phyloP scores from a whole-genome alignment of 768 basidiomycete genomes.

The Lactarius tabidus region DNA sequence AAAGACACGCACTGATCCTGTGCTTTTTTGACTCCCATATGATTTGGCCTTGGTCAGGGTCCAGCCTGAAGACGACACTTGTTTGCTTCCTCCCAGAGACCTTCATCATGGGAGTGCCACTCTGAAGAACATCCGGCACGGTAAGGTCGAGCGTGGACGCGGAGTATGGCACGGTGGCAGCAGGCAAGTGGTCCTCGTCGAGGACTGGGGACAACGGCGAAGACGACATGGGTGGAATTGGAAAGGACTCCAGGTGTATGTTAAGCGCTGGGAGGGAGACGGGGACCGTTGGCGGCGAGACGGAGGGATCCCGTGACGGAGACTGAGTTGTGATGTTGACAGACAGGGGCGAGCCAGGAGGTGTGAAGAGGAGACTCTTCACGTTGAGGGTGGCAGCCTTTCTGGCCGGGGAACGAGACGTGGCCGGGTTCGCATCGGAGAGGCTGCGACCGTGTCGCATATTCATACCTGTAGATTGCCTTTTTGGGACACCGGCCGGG shows the following conservation, averaged over 20 bases:
- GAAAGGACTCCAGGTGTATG: slow-evolving; percentile 3
- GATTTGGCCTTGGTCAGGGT: slow-evolving; percentile 78
- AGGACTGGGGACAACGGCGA: not conserved
- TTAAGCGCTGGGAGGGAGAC: slow-evolving; percentile 1
- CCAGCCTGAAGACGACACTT: slow-evolving; percentile 63
- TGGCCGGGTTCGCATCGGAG: slow-evolving; percentile 12
- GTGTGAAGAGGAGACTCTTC: slow-evolving; percentile 11
- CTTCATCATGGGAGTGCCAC: slow-evolving; percentile 76
- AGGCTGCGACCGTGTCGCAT: slow-evolving; percentile 9
- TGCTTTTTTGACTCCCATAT: slow-evolving; percentile 71
- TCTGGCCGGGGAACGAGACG: not conserved
- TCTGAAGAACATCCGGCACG: slow-evolving; percentile 54
- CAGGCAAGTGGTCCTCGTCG: not conserved
- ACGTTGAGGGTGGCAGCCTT: slow-evolving; percentile 3
- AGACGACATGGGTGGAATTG: not conserved
- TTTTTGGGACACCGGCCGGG: slow-evolving; percentile 14
- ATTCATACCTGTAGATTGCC: slow-evolving; percentile 10
- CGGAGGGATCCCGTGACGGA: not conserved
- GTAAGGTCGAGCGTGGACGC: slow-evolving; percentile 36
- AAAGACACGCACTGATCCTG: slow-evolving; percentile 50
- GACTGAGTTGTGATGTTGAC: not conserved
- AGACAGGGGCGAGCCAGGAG: not conserved
- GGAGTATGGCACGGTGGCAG: not conserved
- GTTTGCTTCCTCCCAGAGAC: slow-evolving; percentile 77
- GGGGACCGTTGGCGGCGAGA: not conserved